Base-by-base conservation (phyloP, 2,329 filamentous ascomycete species). In the Graphilbum ipis-grandicollis region DNA sequence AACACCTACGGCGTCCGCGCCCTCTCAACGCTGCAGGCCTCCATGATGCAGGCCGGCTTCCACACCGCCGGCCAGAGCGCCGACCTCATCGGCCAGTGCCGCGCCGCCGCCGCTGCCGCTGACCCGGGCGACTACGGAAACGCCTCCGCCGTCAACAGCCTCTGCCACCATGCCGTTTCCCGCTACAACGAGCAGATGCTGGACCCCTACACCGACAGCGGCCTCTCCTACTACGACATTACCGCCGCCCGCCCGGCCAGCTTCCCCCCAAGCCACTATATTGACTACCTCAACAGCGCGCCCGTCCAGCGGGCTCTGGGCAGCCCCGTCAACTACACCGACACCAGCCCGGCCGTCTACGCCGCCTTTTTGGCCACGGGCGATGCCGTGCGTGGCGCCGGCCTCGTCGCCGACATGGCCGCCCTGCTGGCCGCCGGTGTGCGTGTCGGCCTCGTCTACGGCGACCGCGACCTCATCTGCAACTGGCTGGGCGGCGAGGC, bases 401-500 rank as follows among this genome's bases (percentile, higher is more conserved):
- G 68, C 14, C 67, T 75, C 47, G 58, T 77, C 26, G 54, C 63
- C 42, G 61, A 71, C 38, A 59, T 81, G 13, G 72, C 75, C 36
- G 56, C 62, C 13, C 65, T 81, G 18, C 59, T 81, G 37, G 60
- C 68, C 17, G 62, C 59, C 2, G 75, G 74, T 13, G 67, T 84
- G 15, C 74, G 72, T 10, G 68, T 90, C 14, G 76, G 77, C 6
- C 57, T 90, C 41, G 66, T 85, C 38, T 82, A 88, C 50, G 70
- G 71, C 19, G 71, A 75, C 47, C 56, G 68, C 41, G 71, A 76
- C 52, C 75, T 70, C 48, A 65, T 71, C 41, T 76, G 71, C 52
- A 75, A 75, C 51, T 76, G 77, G 71, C 60, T 77, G 44, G 82
- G 83, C n/a, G 82, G 80, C 26, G 68, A 90, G 54, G 74, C 76